Conservation (phyloP, 108 stramenopile species). For the Nitzschia sp. region DNA sequence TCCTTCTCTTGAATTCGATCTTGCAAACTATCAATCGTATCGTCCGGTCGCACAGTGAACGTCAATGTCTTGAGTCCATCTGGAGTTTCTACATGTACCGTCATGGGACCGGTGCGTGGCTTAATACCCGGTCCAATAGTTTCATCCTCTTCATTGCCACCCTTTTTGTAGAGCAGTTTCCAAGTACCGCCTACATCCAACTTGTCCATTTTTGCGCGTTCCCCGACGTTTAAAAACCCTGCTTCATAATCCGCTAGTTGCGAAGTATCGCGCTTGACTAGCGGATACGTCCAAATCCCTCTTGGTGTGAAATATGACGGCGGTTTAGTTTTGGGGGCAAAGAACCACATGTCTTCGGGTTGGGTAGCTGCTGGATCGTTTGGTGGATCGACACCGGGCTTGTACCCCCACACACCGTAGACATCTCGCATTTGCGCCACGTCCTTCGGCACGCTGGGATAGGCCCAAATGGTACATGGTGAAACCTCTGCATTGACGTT, state of each 20-base stretch:
- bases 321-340: conserved; percentile 9
- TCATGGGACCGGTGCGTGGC: conserved; percentile 18
- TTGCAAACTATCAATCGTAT: conserved; percentile 33
- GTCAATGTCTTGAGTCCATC: conserved; percentile 11
- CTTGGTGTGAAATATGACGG: conserved; percentile 10
- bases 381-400: conserved; percentile 4
- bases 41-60: conserved; percentile 8
- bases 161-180: conserved; percentile 33
- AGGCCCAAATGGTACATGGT: conserved; percentile 14
- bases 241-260: conserved; percentile 18
- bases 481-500: not conserved
- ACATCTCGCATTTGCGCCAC: not conserved
- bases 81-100: conserved; percentile 17
- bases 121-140: conserved; percentile 20
- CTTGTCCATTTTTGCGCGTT: conserved; percentile 14
- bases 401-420: conserved; percentile 25
- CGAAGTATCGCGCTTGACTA: conserved; percentile 26
- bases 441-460: conserved; percentile 2
- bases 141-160: conserved; percentile 11
- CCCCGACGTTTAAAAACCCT: conserved; percentile 24
- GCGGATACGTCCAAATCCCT: conserved; percentile 23
- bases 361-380: not conserved
- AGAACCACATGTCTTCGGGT: conserved; percentile 21
- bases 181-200: conserved; percentile 30
- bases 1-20: conserved; percentile 11